Base-by-base conservation (phyloP, 176 grass and related monocot genomes). In the Ampelocalamus luodianensis region DNA sequence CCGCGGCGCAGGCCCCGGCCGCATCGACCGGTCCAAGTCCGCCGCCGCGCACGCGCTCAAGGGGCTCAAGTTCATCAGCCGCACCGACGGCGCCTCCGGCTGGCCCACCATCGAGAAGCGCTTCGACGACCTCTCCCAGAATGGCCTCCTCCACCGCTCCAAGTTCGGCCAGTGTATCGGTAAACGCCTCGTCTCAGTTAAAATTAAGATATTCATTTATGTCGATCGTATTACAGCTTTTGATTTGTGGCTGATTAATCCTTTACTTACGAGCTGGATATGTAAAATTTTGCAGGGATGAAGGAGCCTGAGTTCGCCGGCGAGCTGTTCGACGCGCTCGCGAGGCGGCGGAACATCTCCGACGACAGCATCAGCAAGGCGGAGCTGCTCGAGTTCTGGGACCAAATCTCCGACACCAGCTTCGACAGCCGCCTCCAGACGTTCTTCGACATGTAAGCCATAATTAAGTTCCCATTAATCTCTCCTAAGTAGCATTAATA, bases 151-250 rank as follows among this genome's bases (percentile, higher is more conserved):
- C 72, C 81, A 81, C 27, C 82, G 90, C 15, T 94, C 96, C 43
- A 91, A 86, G 78, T 98, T 98, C 83, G 96, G 93, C 34, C 65
- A 95, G 91, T 98, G 96, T 91, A 93, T 98, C 70, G 95, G 95
- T 97, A 85, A 44, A 55, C 20, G 51, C 51, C 18, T 34, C 32
- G 32, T 34, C 32, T 34, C 32, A 3, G 32, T 34, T 34, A 34
- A 34, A 34, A 34, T 34, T 34, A 34, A 2, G 32, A 34, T 34
- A 34, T 34, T 34, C 32, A 34, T 34, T 34, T 2, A 34, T 34
- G 32, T 34, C 32, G 32, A 34, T 34, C 32, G 32, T 34, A 34
- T 34, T 34, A 34, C 32, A 34, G 32, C 32, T 34, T 34, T 34
- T 34, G 32, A 34, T 34, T 34, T 34, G 32, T 34, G 32, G 32